A percentile compares a stretch with the other conserved stretches of the same genome.
phyloP scores from a whole-genome alignment of 2,329 filamentous ascomycete species.

The Neonectria ditissima region DNA sequence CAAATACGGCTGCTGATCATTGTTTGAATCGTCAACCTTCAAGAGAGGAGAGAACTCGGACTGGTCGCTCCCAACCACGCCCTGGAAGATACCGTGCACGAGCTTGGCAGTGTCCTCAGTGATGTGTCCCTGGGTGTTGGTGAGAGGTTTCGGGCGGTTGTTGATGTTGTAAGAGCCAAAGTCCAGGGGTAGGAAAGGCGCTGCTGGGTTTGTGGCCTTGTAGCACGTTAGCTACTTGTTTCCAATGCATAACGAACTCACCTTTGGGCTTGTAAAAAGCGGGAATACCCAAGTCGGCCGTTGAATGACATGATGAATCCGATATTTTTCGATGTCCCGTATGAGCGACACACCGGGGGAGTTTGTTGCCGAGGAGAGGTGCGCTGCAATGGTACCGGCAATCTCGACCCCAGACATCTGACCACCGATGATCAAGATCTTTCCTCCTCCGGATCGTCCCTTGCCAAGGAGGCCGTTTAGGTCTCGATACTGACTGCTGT shows the following conservation, averaged over 20 bases:
- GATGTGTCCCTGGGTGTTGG: conserved; percentile 74
- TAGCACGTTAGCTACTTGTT: background rate
- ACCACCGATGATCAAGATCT: conserved; percentile 80
- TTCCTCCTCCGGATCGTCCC: conserved; percentile 58
- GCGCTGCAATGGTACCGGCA: conserved; percentile 76
- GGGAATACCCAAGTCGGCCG: conserved; percentile 80
- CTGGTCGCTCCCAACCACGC: conserved; percentile 66
- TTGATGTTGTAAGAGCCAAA: conserved; percentile 77
- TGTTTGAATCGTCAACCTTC: conserved; percentile 54
- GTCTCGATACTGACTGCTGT: conserved; percentile 75
- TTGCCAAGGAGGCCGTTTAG: conserved; percentile 61
- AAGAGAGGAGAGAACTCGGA: conserved; percentile 59
- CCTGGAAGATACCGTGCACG: conserved; percentile 64
- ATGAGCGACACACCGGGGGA: conserved; percentile 60
- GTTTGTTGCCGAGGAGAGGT: conserved; percentile 73
- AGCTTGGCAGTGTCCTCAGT: conserved; percentile 66
- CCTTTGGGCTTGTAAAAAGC: conserved; percentile 64
- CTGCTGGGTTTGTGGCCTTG: conserved; percentile 58
- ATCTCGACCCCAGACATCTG: conserved; percentile 88
- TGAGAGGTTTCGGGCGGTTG: conserved; percentile 68
- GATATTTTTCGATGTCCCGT: conserved; percentile 60
- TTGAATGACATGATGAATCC: conserved; percentile 76
- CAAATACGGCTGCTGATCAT: conserved; percentile 70
- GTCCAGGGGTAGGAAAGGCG: conserved; percentile 79
- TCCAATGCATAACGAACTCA: conserved; percentile 42